Evolutionary conservation across 1,139 yeast genomes (phyloP), one percentile per base, ranked within the genome.

Genomic region (Blastobotrys persicus): DNA sequence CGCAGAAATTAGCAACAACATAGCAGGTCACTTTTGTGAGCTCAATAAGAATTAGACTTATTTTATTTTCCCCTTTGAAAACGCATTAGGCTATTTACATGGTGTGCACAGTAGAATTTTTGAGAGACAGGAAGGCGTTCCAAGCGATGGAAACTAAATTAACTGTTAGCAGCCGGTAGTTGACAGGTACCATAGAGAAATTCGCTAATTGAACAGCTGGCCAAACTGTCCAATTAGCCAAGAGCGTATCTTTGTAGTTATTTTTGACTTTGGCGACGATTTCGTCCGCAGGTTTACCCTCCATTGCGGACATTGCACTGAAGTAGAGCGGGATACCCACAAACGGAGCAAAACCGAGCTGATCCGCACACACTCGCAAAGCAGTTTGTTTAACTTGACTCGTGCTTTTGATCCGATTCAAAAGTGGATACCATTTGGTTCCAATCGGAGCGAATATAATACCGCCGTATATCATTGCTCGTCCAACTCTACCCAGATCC

Each of bases 191-290:
- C 12, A 85, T 60, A 42, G 79, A 75, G 61, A 91, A 87, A 66
- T 91, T 91, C 51, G 81, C 59, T 45, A 78, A 55, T 67, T 89
- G 97, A 60, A 89, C 83, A 0, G 79, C 71, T 0, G 96, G 97
- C 97, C 97, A 89, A 6, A 89, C 85, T 44, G 74, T 58, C 95
- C 96, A 89, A 64, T 88, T 88, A 31, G 85, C 77, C 31, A 70
- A 55, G 40, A 88, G 67, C 0, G 95, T 86, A 1, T 62, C 53
- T 44, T 44, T 28, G 56, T 65, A 66, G 47, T 65, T 62, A 16
- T 55, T 44, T 12, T 49, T 35, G 18, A 65, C 49, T 4, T 60
- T 54, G 7, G 57, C 53, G 38, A 54, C 50, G 44, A 67, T 57
- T 20, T 71, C 74, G 7, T 64, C 62, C 1, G 67, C 45, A 0